These are phyloP conservation scores for Hymenoscyphus scutula DNA, from an alignment of 2,329 filamentous ascomycete genomes.

Conservation along the genomic window DNA sequence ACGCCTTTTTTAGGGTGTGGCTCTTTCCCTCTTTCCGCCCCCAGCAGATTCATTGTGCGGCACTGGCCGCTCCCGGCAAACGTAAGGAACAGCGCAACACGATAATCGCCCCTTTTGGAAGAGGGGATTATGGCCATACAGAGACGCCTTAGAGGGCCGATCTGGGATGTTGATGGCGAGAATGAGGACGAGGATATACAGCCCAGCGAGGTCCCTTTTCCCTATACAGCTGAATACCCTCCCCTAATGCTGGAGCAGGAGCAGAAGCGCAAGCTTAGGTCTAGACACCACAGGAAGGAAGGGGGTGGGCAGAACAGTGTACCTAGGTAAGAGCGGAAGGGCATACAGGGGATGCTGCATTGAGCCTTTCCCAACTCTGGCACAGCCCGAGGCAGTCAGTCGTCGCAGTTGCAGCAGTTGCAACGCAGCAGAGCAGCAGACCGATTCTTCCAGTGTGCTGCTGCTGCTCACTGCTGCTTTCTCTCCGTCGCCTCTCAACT, in stretches of 20 bases:
- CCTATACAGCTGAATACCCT: neutral
- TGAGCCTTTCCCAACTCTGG: neutral
- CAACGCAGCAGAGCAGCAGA: neutral
- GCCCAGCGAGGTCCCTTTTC: neutral
- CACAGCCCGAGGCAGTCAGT: neutral
- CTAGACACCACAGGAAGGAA: constrained; percentile 21
- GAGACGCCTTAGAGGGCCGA: neutral
- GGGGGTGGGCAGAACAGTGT: constrained; percentile 2
- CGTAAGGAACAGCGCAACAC: neutral
- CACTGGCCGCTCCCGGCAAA: neutral
- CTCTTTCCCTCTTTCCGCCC: neutral
- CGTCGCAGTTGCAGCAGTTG: too few relatives aligned
- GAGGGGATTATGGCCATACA: neutral
- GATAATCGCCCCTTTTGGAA: neutral
- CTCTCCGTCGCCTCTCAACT: neutral
- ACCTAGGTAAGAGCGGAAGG: constrained; percentile 3
- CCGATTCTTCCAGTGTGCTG: neutral
- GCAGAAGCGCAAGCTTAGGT: constrained; percentile 27
- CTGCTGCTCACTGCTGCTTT: neutral
- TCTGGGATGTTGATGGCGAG: neutral
- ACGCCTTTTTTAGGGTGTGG: neutral
- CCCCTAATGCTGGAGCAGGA: constrained; percentile 12
- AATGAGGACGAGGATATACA: neutral
- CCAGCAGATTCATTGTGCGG: constrained; percentile 1
- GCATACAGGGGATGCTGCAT: neutral